Evolutionary conservation across 768 basidiomycete species (phyloP), one percentile per base, ranked within the genome.

Genomic region (Pleurotus cornucopiae): DNA sequence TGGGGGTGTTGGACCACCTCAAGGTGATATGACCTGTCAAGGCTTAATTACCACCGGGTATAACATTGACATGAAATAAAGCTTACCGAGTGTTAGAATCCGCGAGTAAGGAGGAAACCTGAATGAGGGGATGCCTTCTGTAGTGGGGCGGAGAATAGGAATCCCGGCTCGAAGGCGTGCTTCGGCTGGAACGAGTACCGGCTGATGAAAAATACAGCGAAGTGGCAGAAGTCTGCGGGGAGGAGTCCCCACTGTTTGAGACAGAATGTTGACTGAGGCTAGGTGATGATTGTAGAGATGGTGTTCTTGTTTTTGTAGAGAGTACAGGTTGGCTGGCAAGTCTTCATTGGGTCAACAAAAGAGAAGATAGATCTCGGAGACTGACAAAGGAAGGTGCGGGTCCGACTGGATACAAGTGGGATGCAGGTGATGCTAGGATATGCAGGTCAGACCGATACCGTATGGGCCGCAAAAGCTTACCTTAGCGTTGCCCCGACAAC

Each of bases 1-100:
- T 82, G 78, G 7, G 94, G 94, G 58, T 94, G 87, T 63, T 97
- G 94, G 23, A 94, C 80, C 57, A 95, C 83, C 66, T 90, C 85
- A 14, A 97, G 84, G 47, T 87, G 82, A 67, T 94, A 96, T 0
- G 82, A 74, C 70, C 85, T 85, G 63, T 41, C 38, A 14, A 34
- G 13, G 12, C 16, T 5, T 14, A 21, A 18, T 46, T 13, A 40
- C 47, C 43, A 55, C 48, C 13, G 54, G 25, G 25, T 51, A 54
- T 9, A 49, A 30, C 16, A 44, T 13, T 20, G 23, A 49, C 57
- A 49, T 52, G 48, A 58, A 57, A 62, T 54, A 52, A 52, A 65
- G 23, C 70, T 62, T 68, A 83, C 85, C 82, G 80, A 54, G 72
- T 76, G 59, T 77, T 80, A 54, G 77, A 69, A 54, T 82, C 79